Conservation (phyloP, 331 rosid genomes). For the Pyracantha coccinea region DNA sequence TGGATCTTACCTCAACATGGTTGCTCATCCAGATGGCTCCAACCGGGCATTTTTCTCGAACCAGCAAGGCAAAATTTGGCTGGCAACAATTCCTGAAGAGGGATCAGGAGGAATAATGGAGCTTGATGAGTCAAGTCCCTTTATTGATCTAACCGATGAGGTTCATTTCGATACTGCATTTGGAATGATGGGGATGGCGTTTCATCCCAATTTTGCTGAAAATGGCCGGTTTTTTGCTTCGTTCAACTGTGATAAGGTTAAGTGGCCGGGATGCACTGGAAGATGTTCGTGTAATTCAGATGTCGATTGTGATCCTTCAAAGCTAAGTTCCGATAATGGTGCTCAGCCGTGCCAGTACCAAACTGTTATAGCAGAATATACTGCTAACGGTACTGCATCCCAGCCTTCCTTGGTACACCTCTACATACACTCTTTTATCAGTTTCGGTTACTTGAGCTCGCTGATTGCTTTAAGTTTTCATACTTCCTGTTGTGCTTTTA, state of each 20-base stretch:
- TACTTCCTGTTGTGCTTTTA: background rate
- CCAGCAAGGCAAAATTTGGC: slow-evolving; percentile 78
- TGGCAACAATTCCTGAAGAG: slow-evolving; percentile 63
- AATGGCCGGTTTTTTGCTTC: slow-evolving; percentile 90
- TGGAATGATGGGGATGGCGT: slow-evolving; percentile 93
- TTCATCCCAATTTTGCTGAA: slow-evolving; percentile 69
- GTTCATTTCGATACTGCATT: slow-evolving; percentile 57
- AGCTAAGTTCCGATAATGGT: slow-evolving; percentile 48
- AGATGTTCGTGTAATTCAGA: slow-evolving; percentile 84
- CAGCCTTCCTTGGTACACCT: slow-evolving; percentile 59
- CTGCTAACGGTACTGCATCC: slow-evolving; percentile 52
- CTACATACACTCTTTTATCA: slow-evolving; percentile 1
- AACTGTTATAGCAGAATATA: slow-evolving; percentile 67
- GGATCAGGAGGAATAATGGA: slow-evolving; percentile 55
- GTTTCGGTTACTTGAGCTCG: slow-evolving; percentile 1
- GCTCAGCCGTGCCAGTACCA: slow-evolving; percentile 85
- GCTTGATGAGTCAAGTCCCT: slow-evolving; percentile 64
- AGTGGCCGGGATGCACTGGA: slow-evolving; percentile 80
- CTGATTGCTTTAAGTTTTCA: background rate
- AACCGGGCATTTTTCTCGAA: slow-evolving; percentile 73
- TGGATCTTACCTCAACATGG: slow-evolving; percentile 81
- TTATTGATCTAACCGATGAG: slow-evolving; percentile 73
- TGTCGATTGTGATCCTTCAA: slow-evolving; percentile 84
- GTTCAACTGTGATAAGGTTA: slow-evolving; percentile 70
- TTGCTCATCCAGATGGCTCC: slow-evolving; percentile 87